Evolutionary conservation across 805 yeast species (phyloP).

Genomic region (Priceomyces haplophilus): DNA sequence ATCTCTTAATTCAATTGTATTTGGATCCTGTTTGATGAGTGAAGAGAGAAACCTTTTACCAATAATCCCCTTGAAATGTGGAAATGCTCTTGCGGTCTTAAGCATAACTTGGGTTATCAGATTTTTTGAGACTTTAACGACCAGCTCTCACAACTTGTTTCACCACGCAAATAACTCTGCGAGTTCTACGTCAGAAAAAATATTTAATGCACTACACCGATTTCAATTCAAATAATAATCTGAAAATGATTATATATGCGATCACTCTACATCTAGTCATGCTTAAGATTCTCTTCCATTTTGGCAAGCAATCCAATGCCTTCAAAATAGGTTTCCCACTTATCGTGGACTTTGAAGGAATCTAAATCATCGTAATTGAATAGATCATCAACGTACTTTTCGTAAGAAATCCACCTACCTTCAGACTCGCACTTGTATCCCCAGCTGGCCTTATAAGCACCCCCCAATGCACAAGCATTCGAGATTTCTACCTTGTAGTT

Average conservation of each 20-base stretch:
- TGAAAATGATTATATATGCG: neutral
- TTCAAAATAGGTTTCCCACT: constrained; percentile 49
- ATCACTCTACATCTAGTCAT: constrained; percentile 7
- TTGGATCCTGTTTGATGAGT: constrained; percentile 6
- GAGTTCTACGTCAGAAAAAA: too few relatives aligned
- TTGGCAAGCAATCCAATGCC: constrained; percentile 52
- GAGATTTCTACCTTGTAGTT: constrained; percentile 71
- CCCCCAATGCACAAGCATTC: constrained; percentile 91
- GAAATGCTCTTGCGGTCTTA: too few relatives aligned
- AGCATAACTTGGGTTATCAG: too few relatives aligned
- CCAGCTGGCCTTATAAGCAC: constrained; percentile 85
- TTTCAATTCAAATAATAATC: too few relatives aligned
- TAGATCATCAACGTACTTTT: constrained; percentile 32
- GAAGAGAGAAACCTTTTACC: constrained; percentile 5
- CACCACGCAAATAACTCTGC: too few relatives aligned
- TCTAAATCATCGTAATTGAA: constrained; percentile 55
- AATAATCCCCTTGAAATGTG: neutral
- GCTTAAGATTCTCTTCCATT: constrained; percentile 35
- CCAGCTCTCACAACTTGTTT: too few relatives aligned
- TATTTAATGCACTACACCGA: too few relatives aligned
- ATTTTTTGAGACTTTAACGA: too few relatives aligned
- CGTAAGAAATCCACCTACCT: constrained; percentile 41
- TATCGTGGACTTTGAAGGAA: constrained; percentile 32
- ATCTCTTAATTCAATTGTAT: constrained; percentile 5
- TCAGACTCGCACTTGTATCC: constrained; percentile 39